Base-by-base conservation (phyloP, 345 rosid genomes). In the Syzygium oleosum region DNA sequence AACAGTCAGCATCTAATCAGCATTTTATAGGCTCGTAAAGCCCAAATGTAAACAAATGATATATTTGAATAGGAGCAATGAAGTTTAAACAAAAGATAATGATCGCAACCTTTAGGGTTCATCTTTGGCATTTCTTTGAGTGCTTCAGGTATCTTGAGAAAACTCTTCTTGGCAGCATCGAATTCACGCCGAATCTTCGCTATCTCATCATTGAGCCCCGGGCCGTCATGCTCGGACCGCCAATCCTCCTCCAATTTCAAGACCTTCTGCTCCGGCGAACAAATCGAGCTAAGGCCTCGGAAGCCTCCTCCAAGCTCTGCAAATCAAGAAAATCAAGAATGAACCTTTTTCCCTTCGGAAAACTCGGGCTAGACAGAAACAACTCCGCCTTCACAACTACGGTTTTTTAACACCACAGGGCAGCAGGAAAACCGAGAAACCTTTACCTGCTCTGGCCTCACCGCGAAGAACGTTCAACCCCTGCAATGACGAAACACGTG, bases 101-200 rank as follows among this genome's bases (percentile, higher is more conserved):
- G 43, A 52, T 46, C 58, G 27, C 52, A 89, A 94, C 99, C 99
- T 96, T 95, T 91, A 51, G 99, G 99, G 90, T 95, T 94, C 98
- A 94, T 93, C 92, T 94, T 97, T 5, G 98, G 95, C 98, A 93
- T 93, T 88, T 79, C 92, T 80, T 92, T 91, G 1, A 96, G 88
- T 0, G 95, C 92, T 55, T 91, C 94, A 3, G 99, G 99, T 88
- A 95, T 95, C 90, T 92, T 92, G 80, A 93, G 89, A 92, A 97
- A 97, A 86, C 94, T 93, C 90, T 86, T 93, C 87, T 93, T 97
- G 14, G 99, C 99, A 27, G 90, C 89, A 53, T 94, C 92, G 41
- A 95, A 97, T 80, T 95, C 95, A 22, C 46, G 86, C 25, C 96
- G 93, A 88, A 97, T 95, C 87, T 89, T 91, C 43, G 89, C 86